Evolutionary conservation across 2,329 filamentous ascomycete genomes (phyloP).

Genomic region (Cryphonectria naterciae): DNA sequence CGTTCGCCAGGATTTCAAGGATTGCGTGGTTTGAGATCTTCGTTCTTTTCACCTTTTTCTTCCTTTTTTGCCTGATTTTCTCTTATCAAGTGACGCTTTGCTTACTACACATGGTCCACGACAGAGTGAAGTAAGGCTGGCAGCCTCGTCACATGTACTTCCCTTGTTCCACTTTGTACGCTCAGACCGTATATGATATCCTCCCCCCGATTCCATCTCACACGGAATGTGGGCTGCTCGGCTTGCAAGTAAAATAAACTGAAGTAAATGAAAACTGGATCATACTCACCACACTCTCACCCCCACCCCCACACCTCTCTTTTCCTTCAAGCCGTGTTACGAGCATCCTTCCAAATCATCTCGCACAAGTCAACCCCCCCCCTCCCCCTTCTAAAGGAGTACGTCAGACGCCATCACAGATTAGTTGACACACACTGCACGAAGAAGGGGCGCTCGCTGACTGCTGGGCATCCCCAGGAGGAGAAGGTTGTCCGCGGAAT

Average conservation of each 20-base stretch:
- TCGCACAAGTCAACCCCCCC: not conserved
- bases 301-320: not conserved
- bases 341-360: not conserved
- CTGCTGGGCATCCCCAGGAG: not conserved
- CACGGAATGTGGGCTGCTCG: not conserved
- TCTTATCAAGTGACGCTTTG: not conserved
- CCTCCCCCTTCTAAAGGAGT: too few species aligned
- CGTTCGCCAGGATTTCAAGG: not conserved
- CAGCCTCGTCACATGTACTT: not conserved
- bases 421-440: not conserved
- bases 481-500: not conserved
- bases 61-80: not conserved
- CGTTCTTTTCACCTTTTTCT: not conserved
- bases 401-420: not conserved
- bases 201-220: not conserved
- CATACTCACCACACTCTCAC: not conserved
- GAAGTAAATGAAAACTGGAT: not conserved
- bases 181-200: not conserved
- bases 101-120: not conserved
- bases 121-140: not conserved
- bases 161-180: not conserved
- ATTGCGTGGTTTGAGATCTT: not conserved
- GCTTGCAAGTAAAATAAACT: not conserved
- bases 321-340: not conserved
- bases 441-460: not conserved